Base-by-base conservation (phyloP, 805 yeast genomes). In the Ogataea kodamae region DNA sequence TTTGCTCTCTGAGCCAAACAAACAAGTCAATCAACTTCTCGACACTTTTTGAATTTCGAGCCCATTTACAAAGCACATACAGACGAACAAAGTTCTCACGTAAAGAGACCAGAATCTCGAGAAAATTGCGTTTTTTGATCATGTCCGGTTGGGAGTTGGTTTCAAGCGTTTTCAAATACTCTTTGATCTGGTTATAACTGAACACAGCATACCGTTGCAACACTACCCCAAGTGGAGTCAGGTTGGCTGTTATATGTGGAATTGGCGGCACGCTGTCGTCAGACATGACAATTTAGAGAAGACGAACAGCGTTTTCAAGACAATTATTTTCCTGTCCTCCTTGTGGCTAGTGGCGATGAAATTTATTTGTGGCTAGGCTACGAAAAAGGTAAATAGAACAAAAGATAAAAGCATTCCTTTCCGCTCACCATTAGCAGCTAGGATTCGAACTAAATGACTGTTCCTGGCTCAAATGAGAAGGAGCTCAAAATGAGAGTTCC, bases 1-100 rank as follows among this genome's bases (percentile, higher is more conserved):
- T 84, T 49, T 87, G 94, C 30, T 78, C 78, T 42, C 92, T 68
- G 24, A 92, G 68, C 92, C 95, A 92, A 43, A 84, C 82, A 39
- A 94, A 74, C 13, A 90, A 67, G 61, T 92, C 97, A 36, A 92
- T 88, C 42, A 89, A 67, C 33, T 70, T 71, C 27, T 81, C 76
- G 39, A 90, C 78, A 32, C 81, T 85, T 28, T 75, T 69, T 4
- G 89, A 70, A 20, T 77, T 80, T 9, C 75, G 72, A 3, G 88
- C 75, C 99, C 99, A 92, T 59, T 90, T 89, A 33, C 82, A 74
- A 23, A 92, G 61, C 3, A 95, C 96, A 48, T 86, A 88, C 3
- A 89, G 57, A 55, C 90, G 78, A 40, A 89, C 74, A 52, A 81
- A 87, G 49, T 89, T 92, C 51, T 86, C 88, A 37, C 97, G 72